Conservation (phyloP, 1,284 basidiomycete genomes). For the Termitomyces sp. region DNA sequence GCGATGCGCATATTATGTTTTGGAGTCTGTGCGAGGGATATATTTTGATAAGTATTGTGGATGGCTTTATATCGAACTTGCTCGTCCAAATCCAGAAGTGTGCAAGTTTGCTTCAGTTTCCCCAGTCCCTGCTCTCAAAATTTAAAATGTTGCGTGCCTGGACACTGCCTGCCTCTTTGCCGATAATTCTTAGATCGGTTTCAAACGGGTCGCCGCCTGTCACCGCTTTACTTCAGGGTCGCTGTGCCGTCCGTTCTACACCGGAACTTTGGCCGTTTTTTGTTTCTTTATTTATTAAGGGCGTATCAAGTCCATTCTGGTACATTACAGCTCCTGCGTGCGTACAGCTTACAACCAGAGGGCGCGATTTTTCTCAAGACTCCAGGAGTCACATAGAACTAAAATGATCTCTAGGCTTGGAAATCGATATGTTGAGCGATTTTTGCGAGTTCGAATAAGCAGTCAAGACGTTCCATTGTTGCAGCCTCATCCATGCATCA, state of each 20-base stretch:
- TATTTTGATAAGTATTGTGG: not conserved
- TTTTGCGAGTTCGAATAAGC: not conserved
- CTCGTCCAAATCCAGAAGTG: conserved; percentile 13
- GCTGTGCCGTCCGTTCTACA: not conserved
- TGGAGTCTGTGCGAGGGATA: not conserved
- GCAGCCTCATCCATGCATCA: not conserved
- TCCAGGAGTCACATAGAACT: not conserved
- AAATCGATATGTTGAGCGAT: not conserved
- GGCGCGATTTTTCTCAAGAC: not conserved
- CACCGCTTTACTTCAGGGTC: not conserved
- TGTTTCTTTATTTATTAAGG: not conserved
- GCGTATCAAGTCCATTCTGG: not conserved
- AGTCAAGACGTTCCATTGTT: not conserved
- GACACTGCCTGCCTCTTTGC: conserved; percentile 1
- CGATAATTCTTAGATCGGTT: conserved; percentile 8
- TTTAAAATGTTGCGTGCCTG: conserved; percentile 5
- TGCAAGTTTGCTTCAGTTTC: conserved; percentile 12
- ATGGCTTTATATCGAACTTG: conserved; percentile 9
- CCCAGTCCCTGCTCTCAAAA: conserved; percentile 9
- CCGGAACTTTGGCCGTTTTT: not conserved
- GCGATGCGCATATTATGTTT: conserved; percentile 9
- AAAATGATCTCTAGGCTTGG: not conserved
- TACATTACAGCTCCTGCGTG: not conserved
- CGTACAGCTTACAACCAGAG: too few species aligned
- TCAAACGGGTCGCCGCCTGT: not conserved